A percentile compares a stretch with the other conserved stretches of the same genome.
These are phyloP conservation scores for Dalbergia cultrata DNA, from an alignment of 306 rosid genomes.

Conservation along the genomic window DNA sequence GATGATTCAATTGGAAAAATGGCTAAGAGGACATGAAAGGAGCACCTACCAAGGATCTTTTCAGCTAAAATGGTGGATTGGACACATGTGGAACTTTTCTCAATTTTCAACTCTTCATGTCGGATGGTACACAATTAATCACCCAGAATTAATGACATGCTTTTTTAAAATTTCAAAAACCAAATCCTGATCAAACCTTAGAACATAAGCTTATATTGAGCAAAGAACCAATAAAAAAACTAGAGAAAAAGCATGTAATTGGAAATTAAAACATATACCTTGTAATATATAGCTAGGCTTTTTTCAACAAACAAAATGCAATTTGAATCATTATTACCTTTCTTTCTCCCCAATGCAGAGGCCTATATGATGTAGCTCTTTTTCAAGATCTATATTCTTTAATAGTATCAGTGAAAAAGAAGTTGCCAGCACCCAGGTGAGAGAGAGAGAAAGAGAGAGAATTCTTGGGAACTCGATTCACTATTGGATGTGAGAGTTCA, in stretches of 20 bases:
- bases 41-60: constrained; percentile 32
- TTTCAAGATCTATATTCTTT: constrained; percentile 61
- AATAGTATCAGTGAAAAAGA: constrained; percentile 50
- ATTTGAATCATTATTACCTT: constrained; percentile 41
- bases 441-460: not conserved
- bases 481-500: constrained; percentile 22
- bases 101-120: constrained; percentile 36
- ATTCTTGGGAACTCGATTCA: not conserved
- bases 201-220: constrained; percentile 32
- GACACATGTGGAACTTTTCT: constrained; percentile 35
- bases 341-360: constrained; percentile 25
- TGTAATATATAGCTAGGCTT: not conserved
- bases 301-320: constrained; percentile 29
- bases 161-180: constrained; percentile 17
- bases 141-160: constrained; percentile 25
- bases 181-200: constrained; percentile 38
- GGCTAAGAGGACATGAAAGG: constrained; percentile 28
- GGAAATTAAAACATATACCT: not conserved
- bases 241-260: not conserved
- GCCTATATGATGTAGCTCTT: constrained; percentile 28
- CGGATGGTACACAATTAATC: constrained; percentile 26
- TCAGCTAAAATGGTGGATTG: not conserved
- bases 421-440: constrained; percentile 35
- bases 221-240: not conserved
- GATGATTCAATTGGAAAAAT: constrained; percentile 37